phyloP scores from a whole-genome alignment of 306 rosid genomes.

The Cucumis hystrix region DNA sequence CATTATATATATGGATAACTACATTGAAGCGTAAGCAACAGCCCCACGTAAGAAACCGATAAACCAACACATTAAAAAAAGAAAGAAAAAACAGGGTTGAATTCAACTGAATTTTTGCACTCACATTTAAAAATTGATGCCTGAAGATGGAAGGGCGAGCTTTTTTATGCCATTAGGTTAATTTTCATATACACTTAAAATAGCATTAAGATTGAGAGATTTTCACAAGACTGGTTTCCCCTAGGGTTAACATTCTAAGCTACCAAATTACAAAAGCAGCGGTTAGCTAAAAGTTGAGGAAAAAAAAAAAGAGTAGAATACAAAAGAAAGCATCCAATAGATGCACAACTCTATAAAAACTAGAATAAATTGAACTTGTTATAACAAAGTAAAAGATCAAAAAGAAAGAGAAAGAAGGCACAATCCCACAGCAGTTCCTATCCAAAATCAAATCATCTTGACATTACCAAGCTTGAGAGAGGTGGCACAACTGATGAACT shows the following conservation, averaged over 20 bases:
- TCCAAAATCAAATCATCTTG: constrained; percentile 32
- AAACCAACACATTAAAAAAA: no score
- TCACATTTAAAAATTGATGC: neutral
- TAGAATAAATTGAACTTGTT: neutral
- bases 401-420: neutral
- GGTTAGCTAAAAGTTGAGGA: neutral
- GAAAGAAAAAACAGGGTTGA: neutral
- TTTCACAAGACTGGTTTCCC: neutral
- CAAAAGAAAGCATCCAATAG: neutral
- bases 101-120: neutral
- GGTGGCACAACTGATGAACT: constrained; percentile 57
- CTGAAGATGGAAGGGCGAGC: neutral
- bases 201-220: neutral
- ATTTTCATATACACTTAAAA: neutral
- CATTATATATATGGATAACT: no score
- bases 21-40: no score
- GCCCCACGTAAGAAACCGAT: no score
- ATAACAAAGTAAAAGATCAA: neutral
- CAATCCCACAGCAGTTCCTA: neutral
- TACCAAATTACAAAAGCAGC: neutral
- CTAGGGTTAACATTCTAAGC: neutral
- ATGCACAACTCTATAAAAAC: neutral
- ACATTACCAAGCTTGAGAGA: constrained; percentile 71
- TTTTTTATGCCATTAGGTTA: neutral
- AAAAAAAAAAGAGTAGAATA: neutral